Evolutionary conservation across 148 eudicot genomes (phyloP).

Genomic region (Mesembryanthemum crystallinum): DNA sequence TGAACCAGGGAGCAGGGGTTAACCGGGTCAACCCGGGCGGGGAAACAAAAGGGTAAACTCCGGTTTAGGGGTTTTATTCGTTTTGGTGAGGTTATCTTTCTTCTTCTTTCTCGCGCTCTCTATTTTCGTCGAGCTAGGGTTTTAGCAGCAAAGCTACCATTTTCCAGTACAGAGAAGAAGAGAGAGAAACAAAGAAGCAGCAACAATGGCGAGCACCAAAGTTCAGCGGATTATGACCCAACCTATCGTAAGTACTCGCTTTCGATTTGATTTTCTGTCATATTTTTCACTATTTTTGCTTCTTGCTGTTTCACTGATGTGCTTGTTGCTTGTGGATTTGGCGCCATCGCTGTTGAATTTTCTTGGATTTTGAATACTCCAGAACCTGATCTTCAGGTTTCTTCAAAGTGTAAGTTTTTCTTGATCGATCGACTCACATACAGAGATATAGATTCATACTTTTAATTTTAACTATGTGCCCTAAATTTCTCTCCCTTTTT

Average conservation of each 20-base stretch:
- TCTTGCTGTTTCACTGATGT: background rate
- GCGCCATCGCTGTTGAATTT: background rate
- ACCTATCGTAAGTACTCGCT: slow-evolving; percentile 29
- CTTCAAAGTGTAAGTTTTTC: slow-evolving; percentile 35
- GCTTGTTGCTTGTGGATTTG: background rate
- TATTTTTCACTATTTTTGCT: background rate
- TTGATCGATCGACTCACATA: no score
- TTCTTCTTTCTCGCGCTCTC: no score
- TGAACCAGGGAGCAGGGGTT: no score
- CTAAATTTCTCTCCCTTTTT: background rate
- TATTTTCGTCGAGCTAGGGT: no score
- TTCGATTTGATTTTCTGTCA: background rate
- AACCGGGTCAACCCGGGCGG: no score
- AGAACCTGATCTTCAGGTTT: slow-evolving; percentile 51
- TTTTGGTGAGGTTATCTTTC: no score
- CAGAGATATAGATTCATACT: no score
- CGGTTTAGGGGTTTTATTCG: no score
- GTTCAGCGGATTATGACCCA: slow-evolving; percentile 56
- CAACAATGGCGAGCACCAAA: slow-evolving; percentile 50
- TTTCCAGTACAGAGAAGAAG: no score
- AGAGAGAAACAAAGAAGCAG: background rate
- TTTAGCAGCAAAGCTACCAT: no score
- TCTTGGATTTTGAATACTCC: background rate
- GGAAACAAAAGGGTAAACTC: no score
- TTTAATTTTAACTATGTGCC: background rate